Evolutionary conservation across 164 flowering plant species (phyloP).

Genomic region (Vitis rotundifolia): DNA sequence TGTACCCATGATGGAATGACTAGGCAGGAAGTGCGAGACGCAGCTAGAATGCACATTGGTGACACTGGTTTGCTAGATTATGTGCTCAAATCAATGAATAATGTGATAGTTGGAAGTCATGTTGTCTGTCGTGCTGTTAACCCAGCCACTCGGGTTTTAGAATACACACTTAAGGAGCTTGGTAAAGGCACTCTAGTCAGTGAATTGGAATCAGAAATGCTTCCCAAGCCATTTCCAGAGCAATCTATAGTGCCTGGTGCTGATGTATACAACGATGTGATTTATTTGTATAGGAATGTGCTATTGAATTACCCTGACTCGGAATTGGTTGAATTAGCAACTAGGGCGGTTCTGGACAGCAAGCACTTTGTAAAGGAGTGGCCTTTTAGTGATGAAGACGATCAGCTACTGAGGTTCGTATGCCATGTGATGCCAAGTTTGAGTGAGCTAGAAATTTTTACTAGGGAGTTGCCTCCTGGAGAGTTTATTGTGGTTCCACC

Average conservation of each 20-base stretch:
- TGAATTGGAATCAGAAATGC: background rate
- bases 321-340: slow-evolving; percentile 34
- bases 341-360: slow-evolving; percentile 49
- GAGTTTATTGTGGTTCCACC: slow-evolving; percentile 64
- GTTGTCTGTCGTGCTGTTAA: slow-evolving; percentile 63
- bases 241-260: slow-evolving; percentile 19
- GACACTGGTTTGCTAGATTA: slow-evolving; percentile 88
- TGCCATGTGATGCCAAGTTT: slow-evolving; percentile 41
- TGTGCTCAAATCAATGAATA: slow-evolving; percentile 78
- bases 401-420: slow-evolving; percentile 50
- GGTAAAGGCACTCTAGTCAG: background rate
- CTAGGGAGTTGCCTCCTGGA: slow-evolving; percentile 26
- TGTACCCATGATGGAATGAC: slow-evolving; percentile 52
- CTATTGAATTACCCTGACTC: slow-evolving; percentile 42
- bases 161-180: slow-evolving; percentile 57
- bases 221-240: background rate
- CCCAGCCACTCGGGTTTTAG: slow-evolving; percentile 49
- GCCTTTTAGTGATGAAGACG: slow-evolving; percentile 62
- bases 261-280: slow-evolving; percentile 57
- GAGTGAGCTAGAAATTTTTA: slow-evolving; percentile 16
- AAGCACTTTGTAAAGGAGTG: slow-evolving; percentile 78
- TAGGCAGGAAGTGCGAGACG: slow-evolving; percentile 85
- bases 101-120: slow-evolving; percentile 57
- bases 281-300: slow-evolving; percentile 42
- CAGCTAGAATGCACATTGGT: slow-evolving; percentile 73